A percentile compares a stretch with the other conserved stretches of the same genome.
These are phyloP conservation scores for Gryganskiella cystojenkinii DNA, from an alignment of 192 early-diverging fungal species.

Conservation along the genomic window DNA sequence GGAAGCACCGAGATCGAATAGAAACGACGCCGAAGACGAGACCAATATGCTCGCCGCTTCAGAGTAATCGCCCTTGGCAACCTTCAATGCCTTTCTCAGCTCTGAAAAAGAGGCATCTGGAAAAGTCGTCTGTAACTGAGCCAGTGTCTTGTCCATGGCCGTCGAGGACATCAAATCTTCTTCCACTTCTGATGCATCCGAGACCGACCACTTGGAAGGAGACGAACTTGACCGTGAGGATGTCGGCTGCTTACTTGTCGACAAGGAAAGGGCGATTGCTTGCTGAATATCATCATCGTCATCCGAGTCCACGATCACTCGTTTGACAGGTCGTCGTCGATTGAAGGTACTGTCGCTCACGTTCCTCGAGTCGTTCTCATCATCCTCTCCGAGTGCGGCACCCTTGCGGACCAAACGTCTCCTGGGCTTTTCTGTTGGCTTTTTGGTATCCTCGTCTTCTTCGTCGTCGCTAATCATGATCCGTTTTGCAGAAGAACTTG, in stretches of 20 bases:
- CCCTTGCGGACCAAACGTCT: constrained; percentile 21
- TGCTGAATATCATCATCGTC: not conserved
- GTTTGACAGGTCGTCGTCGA: constrained; percentile 30
- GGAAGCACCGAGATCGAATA: constrained; percentile 3
- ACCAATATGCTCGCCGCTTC: constrained; percentile 20
- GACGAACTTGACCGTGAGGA: no score
- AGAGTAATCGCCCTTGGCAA: constrained; percentile 20
- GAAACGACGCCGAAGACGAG: not conserved
- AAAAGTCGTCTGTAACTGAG: constrained; percentile 29
- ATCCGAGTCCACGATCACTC: constrained; percentile 13
- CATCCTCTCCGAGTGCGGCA: not conserved
- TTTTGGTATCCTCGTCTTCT: not conserved
- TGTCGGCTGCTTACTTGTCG: no score
- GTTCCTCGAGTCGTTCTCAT: not conserved
- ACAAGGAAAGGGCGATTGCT: no score
- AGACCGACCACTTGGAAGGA: not conserved
- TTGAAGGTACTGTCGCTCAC: no score
- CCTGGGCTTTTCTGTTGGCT: constrained; percentile 9
- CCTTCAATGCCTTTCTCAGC: constrained; percentile 14
- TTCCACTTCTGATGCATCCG: not conserved
- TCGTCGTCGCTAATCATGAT: constrained; percentile 43
- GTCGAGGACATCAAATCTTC: not conserved
- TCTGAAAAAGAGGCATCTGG: constrained; percentile 17
- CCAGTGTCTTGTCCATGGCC: constrained; percentile 11
- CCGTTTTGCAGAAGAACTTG: not conserved